Evolutionary conservation across 1,284 basidiomycete species (phyloP), one percentile per base, ranked within the genome.

Genomic region (Fomitopsis palustris): DNA sequence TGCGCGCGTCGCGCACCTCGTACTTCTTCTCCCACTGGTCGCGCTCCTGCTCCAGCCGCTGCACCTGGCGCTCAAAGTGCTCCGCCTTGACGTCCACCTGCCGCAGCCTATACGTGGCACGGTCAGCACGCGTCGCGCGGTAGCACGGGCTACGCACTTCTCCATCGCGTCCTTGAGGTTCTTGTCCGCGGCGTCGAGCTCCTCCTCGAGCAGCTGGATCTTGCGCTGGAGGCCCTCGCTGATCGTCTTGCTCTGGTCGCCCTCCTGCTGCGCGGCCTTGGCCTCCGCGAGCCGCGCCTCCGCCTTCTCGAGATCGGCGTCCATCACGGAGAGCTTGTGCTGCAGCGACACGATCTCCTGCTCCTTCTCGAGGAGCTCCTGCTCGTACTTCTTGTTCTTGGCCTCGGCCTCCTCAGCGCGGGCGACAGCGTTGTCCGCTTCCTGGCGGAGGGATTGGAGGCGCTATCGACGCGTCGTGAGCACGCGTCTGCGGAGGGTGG

Each of bases 81-180:
- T 99, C 97, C 23, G 97, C 96, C 81, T 98, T 98, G 77, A 99
- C 92, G 74, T 99, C 97, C 59, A 96, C 94, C 74, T 98, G 95
- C 66, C 97, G 86, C 68, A 99, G 83, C 76, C 96, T 98, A 70
- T 29, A 60, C 27, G 33, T 33, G 51, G 39, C 42, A 41, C 7
- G 33, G 57, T 65, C 58, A 62, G 59, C 25, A 33, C 56, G 29
- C 33, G 39, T 37, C 9, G 5, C n/a, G 21, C 25, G 19, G 19
- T 12, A 39, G 14, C 29, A 27, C n/a, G 31, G 35, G 6, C 1
- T 21, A 23, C 51, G 83, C 72, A 97, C 96, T 96, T 98, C 78
- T 98, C 97, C 33, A 93, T 92, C 2, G 94, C 95, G 72, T 99
- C 96, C 78, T 96, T 96, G 65, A 95, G 81, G 73, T 96, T 96